These are phyloP conservation scores for Saccharum spontaneum DNA, from an alignment of 176 grass and related monocot species.

Conservation along the genomic window DNA sequence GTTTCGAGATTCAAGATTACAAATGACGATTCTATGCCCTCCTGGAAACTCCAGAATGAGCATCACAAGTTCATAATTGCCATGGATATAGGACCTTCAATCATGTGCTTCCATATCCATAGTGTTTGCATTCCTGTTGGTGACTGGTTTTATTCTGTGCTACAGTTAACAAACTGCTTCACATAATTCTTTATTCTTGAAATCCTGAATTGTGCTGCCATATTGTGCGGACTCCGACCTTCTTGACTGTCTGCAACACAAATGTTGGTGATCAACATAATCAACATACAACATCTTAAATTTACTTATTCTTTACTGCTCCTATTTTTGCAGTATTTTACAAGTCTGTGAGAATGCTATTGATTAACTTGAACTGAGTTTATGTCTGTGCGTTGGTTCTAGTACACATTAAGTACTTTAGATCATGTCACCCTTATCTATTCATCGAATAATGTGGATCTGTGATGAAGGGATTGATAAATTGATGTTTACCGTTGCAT, in stretches of 20 bases:
- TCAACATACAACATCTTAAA: background rate
- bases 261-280: background rate
- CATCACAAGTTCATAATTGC: background rate
- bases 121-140: background rate
- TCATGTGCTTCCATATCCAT: background rate
- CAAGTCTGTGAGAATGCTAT: background rate
- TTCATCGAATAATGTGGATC: background rate
- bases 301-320: background rate
- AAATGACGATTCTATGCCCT: background rate
- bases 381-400: background rate
- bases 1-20: background rate
- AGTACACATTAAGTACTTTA: background rate
- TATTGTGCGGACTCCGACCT: background rate
- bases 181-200: background rate
- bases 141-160: background rate
- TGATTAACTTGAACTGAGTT: background rate
- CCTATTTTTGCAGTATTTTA: constrained; percentile 4
- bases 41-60: background rate
- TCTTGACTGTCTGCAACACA: background rate
- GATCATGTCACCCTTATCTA: constrained; percentile 8
- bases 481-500: background rate
- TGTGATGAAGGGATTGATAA: background rate
- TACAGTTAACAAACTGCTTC: background rate
- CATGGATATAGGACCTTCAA: background rate
- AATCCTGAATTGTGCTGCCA: background rate